phyloP scores from a whole-genome alignment of 805 yeast species.

The Candida sanyiensis region DNA sequence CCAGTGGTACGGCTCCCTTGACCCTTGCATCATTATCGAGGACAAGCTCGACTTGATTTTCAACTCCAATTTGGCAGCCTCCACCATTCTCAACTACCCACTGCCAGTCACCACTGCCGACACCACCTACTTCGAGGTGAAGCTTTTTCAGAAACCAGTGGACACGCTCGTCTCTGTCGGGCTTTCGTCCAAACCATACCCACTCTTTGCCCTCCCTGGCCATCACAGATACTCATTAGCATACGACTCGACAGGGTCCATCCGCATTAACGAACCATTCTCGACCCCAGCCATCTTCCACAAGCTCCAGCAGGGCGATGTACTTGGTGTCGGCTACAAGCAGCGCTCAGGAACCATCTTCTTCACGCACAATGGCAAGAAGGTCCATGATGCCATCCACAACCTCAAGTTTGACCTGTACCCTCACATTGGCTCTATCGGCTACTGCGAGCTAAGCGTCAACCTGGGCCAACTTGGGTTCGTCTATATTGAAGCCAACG shows the following conservation, averaged over 20 bases:
- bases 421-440: conserved; percentile 35
- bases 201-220: conserved; percentile 72
- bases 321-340: conserved; percentile 85
- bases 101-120: conserved; percentile 39
- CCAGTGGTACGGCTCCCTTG: conserved; percentile 34
- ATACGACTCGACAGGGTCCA: conserved; percentile 67
- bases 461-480: conserved; percentile 75
- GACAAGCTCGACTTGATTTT: conserved; percentile 53
- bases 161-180: conserved; percentile 60
- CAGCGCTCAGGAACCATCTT: conserved; percentile 78
- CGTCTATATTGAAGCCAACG: conserved; percentile 79
- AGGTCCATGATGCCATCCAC: conserved; percentile 74
- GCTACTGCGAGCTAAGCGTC: conserved; percentile 39
- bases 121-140: conserved; percentile 69
- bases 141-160: conserved; percentile 49
- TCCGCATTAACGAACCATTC: conserved; percentile 62
- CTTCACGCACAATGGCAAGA: conserved; percentile 92
- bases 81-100: conserved; percentile 31
- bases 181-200: conserved; percentile 66
- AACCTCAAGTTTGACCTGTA: conserved; percentile 46
- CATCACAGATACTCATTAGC: conserved; percentile 63
- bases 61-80: conserved; percentile 13
- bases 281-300: conserved; percentile 35
- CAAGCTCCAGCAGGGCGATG: conserved; percentile 72
- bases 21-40: conserved; percentile 48